Base-by-base conservation (phyloP, 2,329 filamentous ascomycete species). In the Apiospora malaysiana region DNA sequence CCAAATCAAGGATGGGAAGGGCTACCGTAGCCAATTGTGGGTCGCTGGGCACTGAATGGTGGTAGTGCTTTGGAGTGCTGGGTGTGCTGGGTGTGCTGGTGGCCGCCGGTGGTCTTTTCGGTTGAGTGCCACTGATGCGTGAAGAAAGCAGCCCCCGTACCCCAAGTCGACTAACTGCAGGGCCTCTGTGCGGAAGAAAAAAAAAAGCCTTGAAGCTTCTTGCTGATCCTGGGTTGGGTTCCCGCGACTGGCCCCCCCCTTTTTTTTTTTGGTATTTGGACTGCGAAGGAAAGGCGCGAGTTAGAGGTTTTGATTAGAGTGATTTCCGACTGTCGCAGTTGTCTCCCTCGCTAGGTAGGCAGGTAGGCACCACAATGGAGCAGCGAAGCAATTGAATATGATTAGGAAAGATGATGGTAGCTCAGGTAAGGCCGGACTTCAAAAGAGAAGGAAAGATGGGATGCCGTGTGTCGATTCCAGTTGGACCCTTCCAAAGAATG, bases 241-340 rank as follows among this genome's bases (percentile, higher is more conserved):
- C 21, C 56, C 56, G 56, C n/a, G n/a, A n/a, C 56, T 59, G 40
- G 37, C 10, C 5, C 42, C 12, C 32, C 56, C 56, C 56, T 21
- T 63, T 63, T 63, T 59, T 32, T 32, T 32, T 59, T 32, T 32
- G 21, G 32, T 32, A 32, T 32, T n/a, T 16, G 16, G 32, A n/a
- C 32, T 32, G 56, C 56, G 6, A 63, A 63, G 27, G 56, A 56
- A 56, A 56, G 49, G 25, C 25, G 49, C 25, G 25, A 12, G 56
- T 63, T n/a, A 21, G 32, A 40, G 56, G 56, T 40, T 63, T 63
- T 40, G 32, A 63, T 40, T 63, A 32, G 32, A 63, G 56, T 63
- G 56, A 63, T 63, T 63, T 63, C 56, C 27, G 27, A 8, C 51
- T 27, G 51, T 37, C 51, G 51, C 16, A 18, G 56, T 63, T 21